These are phyloP conservation scores for Globisporangium parvum DNA, from an alignment of 352 stramenopile genomes.

Conservation along the genomic window DNA sequence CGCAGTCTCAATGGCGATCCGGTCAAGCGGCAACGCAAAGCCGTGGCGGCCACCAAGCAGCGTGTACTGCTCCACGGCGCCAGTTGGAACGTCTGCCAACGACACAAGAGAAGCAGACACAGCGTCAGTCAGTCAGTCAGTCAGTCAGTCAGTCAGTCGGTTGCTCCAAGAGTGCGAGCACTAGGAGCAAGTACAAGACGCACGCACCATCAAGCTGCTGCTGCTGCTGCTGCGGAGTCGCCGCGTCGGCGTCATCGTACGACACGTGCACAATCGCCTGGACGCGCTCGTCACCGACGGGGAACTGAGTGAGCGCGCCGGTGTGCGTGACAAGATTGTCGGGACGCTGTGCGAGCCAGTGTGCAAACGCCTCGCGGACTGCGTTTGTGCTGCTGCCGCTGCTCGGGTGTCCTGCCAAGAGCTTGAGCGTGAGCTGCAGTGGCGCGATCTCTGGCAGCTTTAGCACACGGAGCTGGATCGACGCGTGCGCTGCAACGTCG, in stretches of 20 bases:
- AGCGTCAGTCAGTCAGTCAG: not conserved
- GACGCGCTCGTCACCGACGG: conserved; percentile 12
- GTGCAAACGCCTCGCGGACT: conserved; percentile 29
- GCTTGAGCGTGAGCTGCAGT: conserved; percentile 21
- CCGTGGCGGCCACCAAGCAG: conserved; percentile 32
- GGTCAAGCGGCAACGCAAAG: conserved; percentile 20
- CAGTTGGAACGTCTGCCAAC: conserved; percentile 37
- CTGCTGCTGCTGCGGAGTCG: conserved; percentile 17
- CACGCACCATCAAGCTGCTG: conserved; percentile 43
- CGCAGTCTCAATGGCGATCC: conserved; percentile 30
- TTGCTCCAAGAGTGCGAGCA: not conserved
- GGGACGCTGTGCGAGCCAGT: conserved; percentile 18
- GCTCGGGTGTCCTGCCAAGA: conserved; percentile 10
- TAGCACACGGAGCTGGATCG: conserved; percentile 44
- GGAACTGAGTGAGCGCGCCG: conserved; percentile 23
- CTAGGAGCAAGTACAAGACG: not conserved
- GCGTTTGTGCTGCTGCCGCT: not conserved
- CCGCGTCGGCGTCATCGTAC: conserved; percentile 32
- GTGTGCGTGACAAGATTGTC: conserved; percentile 22
- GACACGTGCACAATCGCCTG: conserved; percentile 31
- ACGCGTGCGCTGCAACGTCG: conserved; percentile 13
- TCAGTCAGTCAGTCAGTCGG: not conserved
- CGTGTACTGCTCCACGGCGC: conserved; percentile 53
- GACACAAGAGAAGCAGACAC: not conserved
- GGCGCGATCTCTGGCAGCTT: conserved; percentile 38